phyloP scores from a whole-genome alignment of 2,329 filamentous ascomycete genomes.

The Acarospora socialis region DNA sequence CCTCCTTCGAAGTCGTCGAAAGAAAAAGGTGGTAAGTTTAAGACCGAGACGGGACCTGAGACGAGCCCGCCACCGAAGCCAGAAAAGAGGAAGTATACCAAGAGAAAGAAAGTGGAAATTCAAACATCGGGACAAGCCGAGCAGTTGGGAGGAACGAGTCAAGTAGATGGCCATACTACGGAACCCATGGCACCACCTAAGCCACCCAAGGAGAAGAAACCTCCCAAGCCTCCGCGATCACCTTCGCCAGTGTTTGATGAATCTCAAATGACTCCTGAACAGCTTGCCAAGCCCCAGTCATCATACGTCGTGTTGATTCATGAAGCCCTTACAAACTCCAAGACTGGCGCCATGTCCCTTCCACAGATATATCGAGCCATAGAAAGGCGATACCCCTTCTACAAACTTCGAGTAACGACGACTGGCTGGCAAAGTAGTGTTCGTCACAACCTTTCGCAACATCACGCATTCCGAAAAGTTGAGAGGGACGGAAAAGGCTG shows the following conservation, averaged over 20 bases:
- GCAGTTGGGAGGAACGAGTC: background rate
- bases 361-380: slow-evolving; percentile 53
- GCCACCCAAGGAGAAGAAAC: slow-evolving; percentile 32
- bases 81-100: slow-evolving; percentile 35
- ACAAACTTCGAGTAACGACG: slow-evolving; percentile 42
- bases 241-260: slow-evolving; percentile 49
- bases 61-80: slow-evolving; percentile 23
- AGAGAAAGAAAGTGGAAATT: slow-evolving; percentile 30
- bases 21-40: slow-evolving; percentile 8
- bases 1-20: slow-evolving; percentile 6
- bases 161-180: slow-evolving; percentile 11
- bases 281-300: slow-evolving; percentile 45
- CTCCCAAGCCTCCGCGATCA: slow-evolving; percentile 40
- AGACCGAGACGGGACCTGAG: slow-evolving; percentile 21
- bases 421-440: slow-evolving; percentile 55
- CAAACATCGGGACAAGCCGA: slow-evolving; percentile 4
- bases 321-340: slow-evolving; percentile 44
- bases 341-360: slow-evolving; percentile 41
- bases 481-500: slow-evolving; percentile 49
- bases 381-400: slow-evolving; percentile 48
- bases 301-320: slow-evolving; percentile 52
- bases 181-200: slow-evolving; percentile 24
- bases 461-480: slow-evolving; percentile 45
- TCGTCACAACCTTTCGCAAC: slow-evolving; percentile 47
- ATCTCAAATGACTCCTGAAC: slow-evolving; percentile 46